Percentiles rank a stretch among this genome's conserved stretches.
These are phyloP conservation scores for Candida suzukii DNA, from an alignment of 805 yeast genomes.

Conservation along the genomic window DNA sequence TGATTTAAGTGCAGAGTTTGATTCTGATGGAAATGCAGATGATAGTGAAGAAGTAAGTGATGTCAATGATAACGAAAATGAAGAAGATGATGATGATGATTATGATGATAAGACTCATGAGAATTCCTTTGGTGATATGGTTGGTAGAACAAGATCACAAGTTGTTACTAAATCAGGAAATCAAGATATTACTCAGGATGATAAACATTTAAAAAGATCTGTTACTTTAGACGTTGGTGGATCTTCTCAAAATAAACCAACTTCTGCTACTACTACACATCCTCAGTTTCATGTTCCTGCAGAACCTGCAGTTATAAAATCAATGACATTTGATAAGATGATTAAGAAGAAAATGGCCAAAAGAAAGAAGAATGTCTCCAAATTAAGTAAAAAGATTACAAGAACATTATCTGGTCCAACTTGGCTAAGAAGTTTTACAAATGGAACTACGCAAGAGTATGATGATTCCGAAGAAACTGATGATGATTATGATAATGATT, in stretches of 20 bases:
- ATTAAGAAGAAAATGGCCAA: constrained; percentile 21
- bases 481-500: not conserved
- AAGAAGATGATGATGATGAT: constrained; percentile 4
- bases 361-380: constrained; percentile 6
- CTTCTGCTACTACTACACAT: not conserved
- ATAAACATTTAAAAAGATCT: not conserved
- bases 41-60: constrained; percentile 13
- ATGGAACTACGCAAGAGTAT: not conserved
- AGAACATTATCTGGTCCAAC: constrained; percentile 9
- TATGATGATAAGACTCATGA: not conserved
- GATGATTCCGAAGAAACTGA: constrained; percentile 1
- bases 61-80: constrained; percentile 5
- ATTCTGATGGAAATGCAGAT: constrained; percentile 12
- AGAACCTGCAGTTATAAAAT: constrained; percentile 17
- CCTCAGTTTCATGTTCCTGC: not conserved
- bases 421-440: constrained; percentile 2
- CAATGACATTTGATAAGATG: constrained; percentile 44
- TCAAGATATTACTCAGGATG: constrained; percentile 3
- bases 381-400: constrained; percentile 20
- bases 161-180: constrained; percentile 27
- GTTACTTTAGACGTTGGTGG: constrained; percentile 11
- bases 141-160: constrained; percentile 17
- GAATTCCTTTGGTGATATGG: constrained; percentile 1
- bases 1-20: constrained; percentile 17
- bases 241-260: constrained; percentile 18